Base-by-base conservation (phyloP, 345 rosid species). In the Moringa oleifera region DNA sequence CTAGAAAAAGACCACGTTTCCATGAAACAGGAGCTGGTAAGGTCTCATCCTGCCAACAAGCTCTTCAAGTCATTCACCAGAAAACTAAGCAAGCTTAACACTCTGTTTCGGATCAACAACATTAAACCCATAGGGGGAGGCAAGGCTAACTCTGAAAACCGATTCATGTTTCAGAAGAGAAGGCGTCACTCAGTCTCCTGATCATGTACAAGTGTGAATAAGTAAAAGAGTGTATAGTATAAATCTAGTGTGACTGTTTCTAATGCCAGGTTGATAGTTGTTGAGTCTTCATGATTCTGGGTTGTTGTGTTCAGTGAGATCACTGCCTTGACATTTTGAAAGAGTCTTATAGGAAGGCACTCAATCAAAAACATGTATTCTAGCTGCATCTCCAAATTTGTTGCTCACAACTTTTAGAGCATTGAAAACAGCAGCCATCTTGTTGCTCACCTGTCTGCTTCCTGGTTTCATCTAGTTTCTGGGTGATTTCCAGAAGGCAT, bases 1-100 rank as follows among this genome's bases (percentile, higher is more conserved):
- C 72, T 94, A 17, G 99, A 94, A 71, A 90, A 90, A 56, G 96
- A 90, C 61, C 99, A 90, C n/a, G 92, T 86, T 9, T 78, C 95
- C 9, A 94, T 94, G 81, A 94, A 90, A 73, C 99, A 90, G 67
- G 97, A 85, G 75, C 80, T 94, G 7, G 90, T 88, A 17, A 73
- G 76, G 71, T 24, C 92, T 20, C 84, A 86, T 70, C 89, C 95
- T 1, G 89, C 88, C 0, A 86, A 67, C 57, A 90, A 82, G 73
- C 65, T 93, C 7, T 84, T 94, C 81, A 94, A 82, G 71, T 86
- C 88, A 1, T 79, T 94, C 65, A 71, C 95, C 33, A 94, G 77
- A 68, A 90, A 90, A 62, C 37, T 94, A 62, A 80, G 91, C 80
- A 88, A 88, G 81, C 85, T 94, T 66, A 86, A 83, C 67, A 59